These are phyloP conservation scores for Conidiobolus incongruus DNA, from an alignment of 371 early-diverging fungal species.

Conservation along the genomic window DNA sequence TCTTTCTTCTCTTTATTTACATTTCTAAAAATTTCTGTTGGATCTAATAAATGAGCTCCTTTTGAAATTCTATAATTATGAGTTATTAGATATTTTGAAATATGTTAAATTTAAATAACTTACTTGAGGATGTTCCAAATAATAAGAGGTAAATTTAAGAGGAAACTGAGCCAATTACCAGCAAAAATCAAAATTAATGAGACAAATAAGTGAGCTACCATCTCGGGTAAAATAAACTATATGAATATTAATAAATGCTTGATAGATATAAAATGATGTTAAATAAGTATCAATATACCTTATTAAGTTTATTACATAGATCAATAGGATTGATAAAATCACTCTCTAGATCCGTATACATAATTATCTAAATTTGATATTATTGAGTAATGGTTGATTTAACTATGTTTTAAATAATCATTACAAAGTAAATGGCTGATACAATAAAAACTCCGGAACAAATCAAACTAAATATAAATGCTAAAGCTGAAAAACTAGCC, in stretches of 20 bases:
- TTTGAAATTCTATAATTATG: constrained; percentile 1
- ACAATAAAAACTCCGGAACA: too few relatives aligned
- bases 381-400: too few relatives aligned
- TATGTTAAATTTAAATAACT: too few relatives aligned
- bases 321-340: constrained; percentile 97
- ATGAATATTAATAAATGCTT: neutral
- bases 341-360: constrained; percentile 5
- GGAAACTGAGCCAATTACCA: neutral
- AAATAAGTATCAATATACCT: constrained; percentile 32
- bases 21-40: constrained; percentile 4
- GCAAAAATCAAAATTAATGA: neutral
- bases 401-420: too few relatives aligned
- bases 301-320: constrained; percentile 83
- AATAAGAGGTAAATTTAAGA: constrained; percentile 1
- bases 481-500: too few relatives aligned
- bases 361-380: constrained; percentile 1
- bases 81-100: neutral
- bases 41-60: neutral
- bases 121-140: constrained; percentile 1
- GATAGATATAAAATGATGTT: neutral
- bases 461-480: too few relatives aligned
- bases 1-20: neutral
- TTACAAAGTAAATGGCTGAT: too few relatives aligned
- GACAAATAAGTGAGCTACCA: neutral
- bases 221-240: constrained; percentile 2